Evolutionary conservation across 495 filamentous ascomycete genomes (phyloP), one percentile per base, ranked within the genome.

Genomic region (Aspergillus indologenus): DNA sequence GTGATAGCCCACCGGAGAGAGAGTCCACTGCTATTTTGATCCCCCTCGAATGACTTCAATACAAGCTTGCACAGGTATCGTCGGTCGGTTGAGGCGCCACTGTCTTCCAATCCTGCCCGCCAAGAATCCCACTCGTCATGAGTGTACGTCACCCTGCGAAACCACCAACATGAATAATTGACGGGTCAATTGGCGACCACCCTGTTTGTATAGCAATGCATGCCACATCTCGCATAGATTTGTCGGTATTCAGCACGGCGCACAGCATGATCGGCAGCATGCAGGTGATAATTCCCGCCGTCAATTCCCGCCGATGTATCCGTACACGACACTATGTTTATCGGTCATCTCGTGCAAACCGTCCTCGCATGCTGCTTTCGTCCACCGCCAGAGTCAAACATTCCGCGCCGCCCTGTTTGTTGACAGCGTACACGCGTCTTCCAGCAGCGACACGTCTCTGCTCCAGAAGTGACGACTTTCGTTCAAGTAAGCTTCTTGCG

Each of bases 41-140:
- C 12, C 46, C 2, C 46, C 21, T 3, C 24, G 14, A 49, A 2
- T 6, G 18, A 22, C 46, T n/a, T 6, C 22, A 29, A 24, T 15
- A 24, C 14, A 46, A 14, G 34, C 34, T 40, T 11, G 7, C 6
- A 11, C 34, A 9, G 12, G 12, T 14, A 15, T 7, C 34, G 6
- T 40, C 45, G 3, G 20, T 20, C 23, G 46, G 46, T 12, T 6
- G 4, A 24, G 1, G 22, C 18, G 5, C 12, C 12, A 26, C 5
- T 29, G 21, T 29, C n/a, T 18, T n/a, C 3, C 23, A 18, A 51
- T 24, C 31, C 23, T 12, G 9, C n/a, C 23, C 17, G 48, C 48
- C 48, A 51, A 51, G 48, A 51, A 51, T n/a, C 23, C 24, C 48
- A 31, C 48, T 51, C 48, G 48, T 51, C 48, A 51, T 18, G 23